Percentiles rank a stretch among this genome's conserved stretches.
phyloP scores from a whole-genome alignment of 2,329 filamentous ascomycete species.

The Aspergillus ustus region DNA sequence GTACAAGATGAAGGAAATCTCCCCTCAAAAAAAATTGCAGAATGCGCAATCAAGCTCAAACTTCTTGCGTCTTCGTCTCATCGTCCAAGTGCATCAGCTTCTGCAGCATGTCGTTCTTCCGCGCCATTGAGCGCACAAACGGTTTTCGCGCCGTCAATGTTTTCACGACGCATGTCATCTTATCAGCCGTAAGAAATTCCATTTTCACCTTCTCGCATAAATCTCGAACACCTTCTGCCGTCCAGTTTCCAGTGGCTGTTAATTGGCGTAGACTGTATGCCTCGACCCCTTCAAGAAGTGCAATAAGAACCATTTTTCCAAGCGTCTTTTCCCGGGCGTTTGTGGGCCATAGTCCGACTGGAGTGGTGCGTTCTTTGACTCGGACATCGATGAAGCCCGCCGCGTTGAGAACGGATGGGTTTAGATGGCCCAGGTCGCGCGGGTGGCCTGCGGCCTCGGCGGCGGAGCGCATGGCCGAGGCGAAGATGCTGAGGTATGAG shows the following conservation, averaged over 20 bases:
- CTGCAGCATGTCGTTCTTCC: slow-evolving; percentile 31
- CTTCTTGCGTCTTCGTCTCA: background rate
- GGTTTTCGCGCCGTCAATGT: slow-evolving; percentile 32
- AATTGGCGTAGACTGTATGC: slow-evolving; percentile 42
- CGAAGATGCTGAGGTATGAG: slow-evolving; percentile 41
- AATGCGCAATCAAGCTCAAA: background rate
- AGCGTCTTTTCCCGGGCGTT: slow-evolving; percentile 40
- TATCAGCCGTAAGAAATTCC: slow-evolving; percentile 37
- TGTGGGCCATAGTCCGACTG: slow-evolving; percentile 43
- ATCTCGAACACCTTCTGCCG: slow-evolving; percentile 37
- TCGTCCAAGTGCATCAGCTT: slow-evolving; percentile 12
- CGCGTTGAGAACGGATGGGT: slow-evolving; percentile 42
- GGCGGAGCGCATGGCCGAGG: slow-evolving; percentile 42
- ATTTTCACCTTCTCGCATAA: slow-evolving; percentile 44
- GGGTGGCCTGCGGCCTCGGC: slow-evolving; percentile 46
- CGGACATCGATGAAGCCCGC: slow-evolving; percentile 52
- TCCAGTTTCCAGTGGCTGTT: slow-evolving; percentile 41
- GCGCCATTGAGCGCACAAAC: slow-evolving; percentile 32
- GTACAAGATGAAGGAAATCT: background rate
- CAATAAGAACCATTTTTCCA: slow-evolving; percentile 49
- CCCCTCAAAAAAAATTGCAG: background rate
- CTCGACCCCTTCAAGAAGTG: slow-evolving; percentile 46
- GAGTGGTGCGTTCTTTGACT: slow-evolving; percentile 43
- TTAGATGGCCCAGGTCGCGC: slow-evolving; percentile 50
- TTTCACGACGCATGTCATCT: slow-evolving; percentile 6